A percentile compares a stretch with the other conserved stretches of the same genome.
Evolutionary conservation across 441 rosid species (phyloP).

Genomic region (Pelargonium myrrhifolium): DNA sequence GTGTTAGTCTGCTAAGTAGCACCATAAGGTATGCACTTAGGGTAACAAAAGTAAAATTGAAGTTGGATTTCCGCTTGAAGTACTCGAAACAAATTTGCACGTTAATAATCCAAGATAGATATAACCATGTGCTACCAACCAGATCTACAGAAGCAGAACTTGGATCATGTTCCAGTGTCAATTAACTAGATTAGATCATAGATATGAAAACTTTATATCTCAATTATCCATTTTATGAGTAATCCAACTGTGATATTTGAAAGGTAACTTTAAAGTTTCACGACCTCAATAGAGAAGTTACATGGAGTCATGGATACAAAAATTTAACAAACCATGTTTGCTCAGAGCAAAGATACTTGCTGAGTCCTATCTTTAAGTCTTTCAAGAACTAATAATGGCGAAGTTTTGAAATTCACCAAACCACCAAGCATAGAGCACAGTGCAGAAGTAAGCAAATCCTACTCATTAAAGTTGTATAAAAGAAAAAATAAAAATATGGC

Average conservation of each 20-base stretch:
- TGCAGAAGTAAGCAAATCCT: conserved; percentile 1
- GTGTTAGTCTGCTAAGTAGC: neutral
- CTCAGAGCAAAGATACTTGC: too few relatives aligned
- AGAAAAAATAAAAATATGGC: neutral
- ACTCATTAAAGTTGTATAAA: conserved; percentile 5
- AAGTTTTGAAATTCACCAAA: neutral
- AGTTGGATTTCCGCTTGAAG: neutral
- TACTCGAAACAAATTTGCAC: neutral
- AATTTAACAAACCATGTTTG: too few relatives aligned
- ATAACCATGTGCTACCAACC: neutral
- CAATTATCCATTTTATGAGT: conserved; percentile 1
- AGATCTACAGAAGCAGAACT: neutral
- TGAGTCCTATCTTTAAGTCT: too few relatives aligned
- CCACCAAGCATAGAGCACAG: conserved; percentile 3
- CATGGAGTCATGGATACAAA: too few relatives aligned
- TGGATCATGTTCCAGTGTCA: conserved; percentile 5
- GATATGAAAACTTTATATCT: neutral
- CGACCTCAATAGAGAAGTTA: neutral
- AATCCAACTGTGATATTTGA: neutral
- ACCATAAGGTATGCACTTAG: neutral
- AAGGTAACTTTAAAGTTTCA: neutral
- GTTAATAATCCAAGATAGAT: neutral
- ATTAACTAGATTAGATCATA: neutral
- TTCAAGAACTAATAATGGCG: neutral
- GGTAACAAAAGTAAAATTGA: neutral